Evolutionary conservation across 106 monocot species (phyloP), one percentile per base, ranked within the genome.

Genomic region (Chionographis japonica): DNA sequence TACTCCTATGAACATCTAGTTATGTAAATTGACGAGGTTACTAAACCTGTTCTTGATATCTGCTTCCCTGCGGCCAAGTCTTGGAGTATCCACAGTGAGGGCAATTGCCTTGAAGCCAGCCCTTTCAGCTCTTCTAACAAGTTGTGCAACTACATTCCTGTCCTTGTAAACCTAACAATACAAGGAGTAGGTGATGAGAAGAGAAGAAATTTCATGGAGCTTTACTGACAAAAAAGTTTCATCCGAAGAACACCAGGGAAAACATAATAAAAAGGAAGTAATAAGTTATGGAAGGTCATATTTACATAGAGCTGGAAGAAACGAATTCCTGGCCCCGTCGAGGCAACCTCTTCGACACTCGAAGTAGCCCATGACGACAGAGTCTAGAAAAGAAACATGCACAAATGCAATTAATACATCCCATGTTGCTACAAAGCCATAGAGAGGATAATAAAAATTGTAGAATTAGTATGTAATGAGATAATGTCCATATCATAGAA

Each of bases 271-370:
- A 54, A 40, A 9, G 36, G 7, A 1, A 60, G 7, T 5, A 54
- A 39, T 9, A 8, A 18, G 17, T 4, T 11, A 38, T 6, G 56
- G 17, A 35, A 68, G n/a, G 16, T 27, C 27, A 35, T 55, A 50
- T 62, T 84, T 81, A 94, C 94, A 69, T 88, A 94, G 37, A 94
- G 90, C 77, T 94, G 94, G 85, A 94, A 94, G 81, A 94, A 94
- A 19, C 94, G 85, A 68, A 88, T 83, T 51, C 94, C 90, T 35
- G 87, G 79, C 43, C 90, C 94, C 18, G 88, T 94, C 43, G 94
- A 94, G 54, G 88, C 83, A 51, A 94, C 88, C 67, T 94, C 94
- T 77, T 94, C 94, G 40, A 90, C 77, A 62, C 90, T 94, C 5
- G 79, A 90, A 71, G 88, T 86, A 72, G 90, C 80, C 88, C 87